These are phyloP conservation scores for Zygosaccharomyces pseudobailii DNA, from an alignment of 1,139 yeast genomes.

Conservation along the genomic window DNA sequence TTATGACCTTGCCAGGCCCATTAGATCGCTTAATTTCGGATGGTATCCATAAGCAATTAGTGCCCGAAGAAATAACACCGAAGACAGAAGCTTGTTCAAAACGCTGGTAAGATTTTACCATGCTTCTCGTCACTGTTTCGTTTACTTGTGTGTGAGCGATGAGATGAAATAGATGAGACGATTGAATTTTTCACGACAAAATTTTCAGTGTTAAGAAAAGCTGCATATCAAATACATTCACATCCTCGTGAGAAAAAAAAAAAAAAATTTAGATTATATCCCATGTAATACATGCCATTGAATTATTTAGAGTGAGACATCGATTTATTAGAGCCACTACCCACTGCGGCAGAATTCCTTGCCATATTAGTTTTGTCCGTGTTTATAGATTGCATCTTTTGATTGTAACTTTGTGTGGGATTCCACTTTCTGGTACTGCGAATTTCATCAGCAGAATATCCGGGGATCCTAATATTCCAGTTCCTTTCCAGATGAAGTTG, in stretches of 20 bases:
- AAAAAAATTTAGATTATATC: neutral
- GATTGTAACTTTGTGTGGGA: slow-evolving; percentile 67
- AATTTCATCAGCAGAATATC: slow-evolving; percentile 86
- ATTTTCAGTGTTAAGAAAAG: slow-evolving; percentile 7
- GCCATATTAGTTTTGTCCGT: slow-evolving; percentile 18
- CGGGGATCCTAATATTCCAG: slow-evolving; percentile 95
- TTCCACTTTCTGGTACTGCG: slow-evolving; percentile 77
- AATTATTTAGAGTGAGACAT: slow-evolving; percentile 9
- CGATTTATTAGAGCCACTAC: slow-evolving; percentile 10
- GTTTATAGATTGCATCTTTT: slow-evolving; percentile 62
- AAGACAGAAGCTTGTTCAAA: slow-evolving; percentile 78
- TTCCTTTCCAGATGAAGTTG: slow-evolving; percentile 90
- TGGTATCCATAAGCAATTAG: slow-evolving; percentile 67
- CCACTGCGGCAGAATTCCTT: slow-evolving; percentile 6
- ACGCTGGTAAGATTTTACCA: slow-evolving; percentile 94
- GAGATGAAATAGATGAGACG: slow-evolving; percentile 18
- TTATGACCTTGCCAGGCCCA: slow-evolving; percentile 62
- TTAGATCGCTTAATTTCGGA: slow-evolving; percentile 38
- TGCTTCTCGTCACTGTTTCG: slow-evolving; percentile 26
- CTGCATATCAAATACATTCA: neutral
- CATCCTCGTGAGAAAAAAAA: neutral
- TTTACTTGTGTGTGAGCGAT: slow-evolving; percentile 1
- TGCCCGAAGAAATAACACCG: slow-evolving; percentile 78
- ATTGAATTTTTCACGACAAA: slow-evolving; percentile 6
- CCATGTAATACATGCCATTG: neutral